These are phyloP conservation scores for Cyamopsis tetragonoloba DNA, from an alignment of 306 rosid species.

Conservation along the genomic window DNA sequence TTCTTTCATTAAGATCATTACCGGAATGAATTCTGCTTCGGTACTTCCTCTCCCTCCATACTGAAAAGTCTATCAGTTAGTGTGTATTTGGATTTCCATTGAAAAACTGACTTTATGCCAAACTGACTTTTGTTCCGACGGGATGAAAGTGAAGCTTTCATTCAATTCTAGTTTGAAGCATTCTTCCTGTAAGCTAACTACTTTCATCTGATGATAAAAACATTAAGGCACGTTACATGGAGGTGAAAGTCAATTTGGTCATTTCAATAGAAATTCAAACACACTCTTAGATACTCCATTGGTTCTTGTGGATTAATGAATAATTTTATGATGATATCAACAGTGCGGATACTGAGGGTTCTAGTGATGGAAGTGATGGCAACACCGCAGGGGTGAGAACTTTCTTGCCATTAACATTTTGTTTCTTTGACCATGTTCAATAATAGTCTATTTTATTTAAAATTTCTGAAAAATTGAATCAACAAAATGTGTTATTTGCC, in stretches of 20 bases:
- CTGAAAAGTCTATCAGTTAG: not conserved
- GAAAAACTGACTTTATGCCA: no score
- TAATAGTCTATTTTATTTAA: slow-evolving; percentile 8
- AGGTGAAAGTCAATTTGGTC: no score
- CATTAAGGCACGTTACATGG: no score
- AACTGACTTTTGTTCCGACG: no score
- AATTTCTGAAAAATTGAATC: slow-evolving; percentile 13
- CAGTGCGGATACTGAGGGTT: slow-evolving; percentile 76
- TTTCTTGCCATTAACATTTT: not conserved
- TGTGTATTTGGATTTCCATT: no score
- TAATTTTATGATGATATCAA: slow-evolving; percentile 24
- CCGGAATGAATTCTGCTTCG: not conserved
- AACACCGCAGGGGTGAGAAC: slow-evolving; percentile 68
- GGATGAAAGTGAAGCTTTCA: no score
- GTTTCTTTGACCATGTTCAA: not conserved
- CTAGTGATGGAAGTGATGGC: slow-evolving; percentile 85
- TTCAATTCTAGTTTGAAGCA: no score
- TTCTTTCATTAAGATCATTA: not conserved
- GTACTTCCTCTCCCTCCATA: not conserved
- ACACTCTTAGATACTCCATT: no score
- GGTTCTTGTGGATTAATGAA: slow-evolving; percentile 27
- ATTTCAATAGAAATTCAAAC: no score
- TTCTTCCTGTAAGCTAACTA: no score
- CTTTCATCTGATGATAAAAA: no score
- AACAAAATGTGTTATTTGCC: slow-evolving; percentile 22